Conservation (phyloP, 192 early-diverging fungal genomes). For the Paraglomus brasilianum region DNA sequence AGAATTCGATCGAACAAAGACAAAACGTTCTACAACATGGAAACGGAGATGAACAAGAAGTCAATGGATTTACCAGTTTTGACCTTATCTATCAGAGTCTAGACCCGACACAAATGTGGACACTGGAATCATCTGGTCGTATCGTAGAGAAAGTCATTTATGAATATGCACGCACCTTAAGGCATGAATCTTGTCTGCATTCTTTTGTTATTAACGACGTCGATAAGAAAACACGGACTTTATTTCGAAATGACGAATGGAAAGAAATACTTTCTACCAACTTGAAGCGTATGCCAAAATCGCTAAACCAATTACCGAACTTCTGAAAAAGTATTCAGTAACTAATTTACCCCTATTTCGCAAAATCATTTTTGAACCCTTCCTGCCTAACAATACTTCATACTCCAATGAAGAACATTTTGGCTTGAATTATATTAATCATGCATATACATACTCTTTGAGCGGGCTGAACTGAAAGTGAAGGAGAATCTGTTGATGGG, state of each 20-base stretch:
- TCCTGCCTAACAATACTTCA: neutral
- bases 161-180: slow-evolving; percentile 1
- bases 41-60: slow-evolving; percentile 13
- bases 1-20: too few species aligned
- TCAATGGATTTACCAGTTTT: neutral
- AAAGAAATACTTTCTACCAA: slow-evolving; percentile 2
- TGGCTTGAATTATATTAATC: slow-evolving; percentile 14
- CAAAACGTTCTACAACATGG: too few species aligned
- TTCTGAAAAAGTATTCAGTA: slow-evolving; percentile 6
- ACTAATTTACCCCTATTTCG: slow-evolving; percentile 5
- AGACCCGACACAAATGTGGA: neutral
- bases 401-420: slow-evolving; percentile 1
- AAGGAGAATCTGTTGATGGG: too few species aligned
- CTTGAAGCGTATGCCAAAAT: slow-evolving; percentile 1
- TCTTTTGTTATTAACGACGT: slow-evolving; percentile 13
- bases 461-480: neutral
- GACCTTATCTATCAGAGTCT: too few species aligned
- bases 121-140: neutral
- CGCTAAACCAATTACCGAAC: slow-evolving; percentile 6
- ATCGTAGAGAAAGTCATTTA: slow-evolving; percentile 13
- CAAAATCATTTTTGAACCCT: slow-evolving; percentile 17
- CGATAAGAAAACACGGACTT: neutral
- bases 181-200: slow-evolving; percentile 9
- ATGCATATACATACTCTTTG: slow-evolving; percentile 3
- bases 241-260: slow-evolving; percentile 11